Conservation (phyloP, 2,329 filamentous ascomycete species). For the Coniochaeta sp. region DNA sequence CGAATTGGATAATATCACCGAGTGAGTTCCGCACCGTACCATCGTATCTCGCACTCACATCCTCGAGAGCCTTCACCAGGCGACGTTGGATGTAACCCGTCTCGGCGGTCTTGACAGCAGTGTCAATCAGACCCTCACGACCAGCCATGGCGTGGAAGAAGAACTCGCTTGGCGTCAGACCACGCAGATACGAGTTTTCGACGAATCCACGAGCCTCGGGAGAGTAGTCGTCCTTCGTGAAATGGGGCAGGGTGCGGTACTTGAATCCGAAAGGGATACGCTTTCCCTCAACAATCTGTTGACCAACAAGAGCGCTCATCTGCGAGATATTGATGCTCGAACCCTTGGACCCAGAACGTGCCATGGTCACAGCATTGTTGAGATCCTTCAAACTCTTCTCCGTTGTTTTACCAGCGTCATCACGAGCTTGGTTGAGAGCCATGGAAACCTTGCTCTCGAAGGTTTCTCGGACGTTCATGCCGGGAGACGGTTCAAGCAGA, state of each 20-base stretch:
- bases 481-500: constrained; percentile 82
- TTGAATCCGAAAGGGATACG: constrained; percentile 99
- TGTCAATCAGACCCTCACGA: constrained; percentile 99
- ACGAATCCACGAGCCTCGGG: constrained; percentile 96
- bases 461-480: constrained; percentile 97
- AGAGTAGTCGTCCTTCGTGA: constrained; percentile 98
- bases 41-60: constrained; percentile 96
- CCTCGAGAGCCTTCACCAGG: constrained; percentile 95
- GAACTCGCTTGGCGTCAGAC: constrained; percentile 90
- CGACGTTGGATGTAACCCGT: constrained; percentile 99
- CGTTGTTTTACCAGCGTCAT: constrained; percentile 88
- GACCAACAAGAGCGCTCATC: constrained; percentile 96
- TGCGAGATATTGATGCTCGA: constrained; percentile 99
- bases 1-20: constrained; percentile 92
- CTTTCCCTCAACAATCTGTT: constrained; percentile 97
- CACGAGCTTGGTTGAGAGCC: constrained; percentile 69
- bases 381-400: constrained; percentile 88
- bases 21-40: constrained; percentile 95
- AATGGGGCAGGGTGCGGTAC: constrained; percentile 92
- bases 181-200: constrained; percentile 96
- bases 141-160: constrained; percentile 99
- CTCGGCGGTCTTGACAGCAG: constrained; percentile 97
- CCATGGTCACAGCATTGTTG: constrained; percentile 97
- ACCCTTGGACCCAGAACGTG: constrained; percentile 93
- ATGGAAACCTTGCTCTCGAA: constrained; percentile 97